Evolutionary conservation across 345 rosid genomes (phyloP).

Genomic region (Trapa incisa): DNA sequence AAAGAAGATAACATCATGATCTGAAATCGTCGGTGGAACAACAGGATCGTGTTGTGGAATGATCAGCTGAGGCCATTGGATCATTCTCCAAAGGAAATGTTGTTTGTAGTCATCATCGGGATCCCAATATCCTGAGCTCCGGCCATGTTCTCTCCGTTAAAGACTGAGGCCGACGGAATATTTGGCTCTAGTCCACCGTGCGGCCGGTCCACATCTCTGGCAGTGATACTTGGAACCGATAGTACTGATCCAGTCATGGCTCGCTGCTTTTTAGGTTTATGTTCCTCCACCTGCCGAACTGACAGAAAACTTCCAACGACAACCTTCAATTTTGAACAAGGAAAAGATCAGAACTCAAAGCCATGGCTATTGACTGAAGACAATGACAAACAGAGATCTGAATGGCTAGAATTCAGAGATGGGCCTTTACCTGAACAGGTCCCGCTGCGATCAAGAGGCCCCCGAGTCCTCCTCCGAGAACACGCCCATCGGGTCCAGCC

Average conservation of each 20-base stretch:
- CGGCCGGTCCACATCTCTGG: too few species aligned
- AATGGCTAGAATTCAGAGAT: neutral
- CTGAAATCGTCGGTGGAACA: neutral
- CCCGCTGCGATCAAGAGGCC: slow-evolving; percentile 86
- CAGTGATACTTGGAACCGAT: too few species aligned
- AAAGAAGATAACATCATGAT: neutral
- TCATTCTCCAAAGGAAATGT: slow-evolving; percentile 27
- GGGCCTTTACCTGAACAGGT: slow-evolving; percentile 66
- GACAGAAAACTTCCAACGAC: slow-evolving; percentile 65
- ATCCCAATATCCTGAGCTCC: slow-evolving; percentile 25
- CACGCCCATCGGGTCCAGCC: slow-evolving; percentile 87
- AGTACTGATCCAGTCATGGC: slow-evolving; percentile 4
- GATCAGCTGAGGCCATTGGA: slow-evolving; percentile 39
- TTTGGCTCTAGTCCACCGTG: slow-evolving; percentile 21
- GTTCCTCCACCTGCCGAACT: slow-evolving; percentile 47
- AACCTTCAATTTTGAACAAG: slow-evolving; percentile 28
- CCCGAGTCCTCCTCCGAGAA: slow-evolving; percentile 86
- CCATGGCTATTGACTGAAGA: neutral
- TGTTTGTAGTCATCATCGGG: slow-evolving; percentile 27
- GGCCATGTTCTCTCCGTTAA: slow-evolving; percentile 25
- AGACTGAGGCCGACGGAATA: slow-evolving; percentile 17
- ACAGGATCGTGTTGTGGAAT: neutral
- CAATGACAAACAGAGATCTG: too few species aligned
- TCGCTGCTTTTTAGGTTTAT: slow-evolving; percentile 54
- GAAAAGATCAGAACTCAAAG: neutral